Conservation (phyloP, 2,329 filamentous ascomycete species). For the Colletotrichum cereale region DNA sequence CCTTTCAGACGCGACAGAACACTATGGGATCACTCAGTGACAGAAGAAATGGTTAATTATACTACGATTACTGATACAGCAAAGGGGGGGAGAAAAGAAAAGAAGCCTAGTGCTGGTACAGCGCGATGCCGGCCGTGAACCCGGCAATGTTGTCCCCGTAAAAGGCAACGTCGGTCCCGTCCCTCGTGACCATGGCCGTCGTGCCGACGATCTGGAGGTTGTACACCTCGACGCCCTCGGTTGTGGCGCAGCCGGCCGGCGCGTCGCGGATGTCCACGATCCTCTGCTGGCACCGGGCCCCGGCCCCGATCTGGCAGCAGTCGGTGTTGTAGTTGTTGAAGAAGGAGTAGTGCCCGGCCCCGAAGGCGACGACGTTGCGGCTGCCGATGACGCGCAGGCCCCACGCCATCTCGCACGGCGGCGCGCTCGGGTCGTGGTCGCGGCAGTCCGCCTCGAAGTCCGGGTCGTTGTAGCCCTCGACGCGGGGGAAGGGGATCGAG, state of each 20-base stretch:
- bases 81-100: not conserved
- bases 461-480: slow-evolving; percentile 60
- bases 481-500: slow-evolving; percentile 65
- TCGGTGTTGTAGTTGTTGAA: slow-evolving; percentile 72
- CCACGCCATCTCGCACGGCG: slow-evolving; percentile 71
- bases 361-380: slow-evolving; percentile 68
- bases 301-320: slow-evolving; percentile 58
- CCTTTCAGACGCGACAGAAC: not conserved
- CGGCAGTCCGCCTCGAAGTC: slow-evolving; percentile 62
- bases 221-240: slow-evolving; percentile 52
- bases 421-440: slow-evolving; percentile 43
- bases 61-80: not conserved
- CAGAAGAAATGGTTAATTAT: not conserved
- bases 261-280: slow-evolving; percentile 51
- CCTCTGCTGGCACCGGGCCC: slow-evolving; percentile 60
- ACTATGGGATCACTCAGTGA: not conserved
- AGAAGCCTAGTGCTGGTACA: slow-evolving; percentile 45
- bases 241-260: slow-evolving; percentile 37
- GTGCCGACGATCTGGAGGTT: slow-evolving; percentile 61
- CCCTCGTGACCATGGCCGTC: slow-evolving; percentile 54
- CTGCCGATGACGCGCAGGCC: slow-evolving; percentile 72
- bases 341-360: slow-evolving; percentile 76
- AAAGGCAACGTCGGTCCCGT: slow-evolving; percentile 51
- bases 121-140: slow-evolving; percentile 53
- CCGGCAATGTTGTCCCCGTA: slow-evolving; percentile 54